Conservation (phyloP, 345 rosid genomes). For the Camelina sativa region DNA sequence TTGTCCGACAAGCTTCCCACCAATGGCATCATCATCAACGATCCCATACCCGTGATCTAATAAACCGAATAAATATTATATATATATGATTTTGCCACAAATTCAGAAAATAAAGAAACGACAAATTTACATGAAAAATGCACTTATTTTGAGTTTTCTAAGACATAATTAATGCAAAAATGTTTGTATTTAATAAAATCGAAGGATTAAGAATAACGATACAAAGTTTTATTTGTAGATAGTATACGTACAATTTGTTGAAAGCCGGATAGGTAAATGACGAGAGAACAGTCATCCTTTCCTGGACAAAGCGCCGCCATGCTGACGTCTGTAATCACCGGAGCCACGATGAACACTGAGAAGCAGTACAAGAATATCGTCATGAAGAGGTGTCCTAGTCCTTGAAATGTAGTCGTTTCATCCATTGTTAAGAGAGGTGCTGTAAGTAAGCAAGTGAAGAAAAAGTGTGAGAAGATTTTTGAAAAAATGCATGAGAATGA, state of each 20-base stretch:
- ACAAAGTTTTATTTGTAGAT: not conserved
- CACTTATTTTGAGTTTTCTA: not conserved
- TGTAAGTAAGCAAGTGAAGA: slow-evolving; percentile 18
- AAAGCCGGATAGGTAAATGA: slow-evolving; percentile 80
- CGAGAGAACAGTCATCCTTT: slow-evolving; percentile 76
- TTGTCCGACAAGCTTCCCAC: slow-evolving; percentile 86
- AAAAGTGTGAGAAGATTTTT: not conserved
- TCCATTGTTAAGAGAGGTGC: slow-evolving; percentile 26
- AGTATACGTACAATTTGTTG: slow-evolving; percentile 71
- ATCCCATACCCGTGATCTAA: slow-evolving; percentile 81
- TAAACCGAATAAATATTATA: not conserved
- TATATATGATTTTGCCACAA: not conserved
- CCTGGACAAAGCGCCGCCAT: slow-evolving; percentile 90
- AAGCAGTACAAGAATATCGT: slow-evolving; percentile 62
- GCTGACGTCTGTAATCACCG: slow-evolving; percentile 81
- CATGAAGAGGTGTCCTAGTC: slow-evolving; percentile 61
- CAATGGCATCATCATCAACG: slow-evolving; percentile 82
- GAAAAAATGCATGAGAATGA: not conserved
- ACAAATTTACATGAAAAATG: not conserved
- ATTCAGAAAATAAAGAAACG: not conserved
- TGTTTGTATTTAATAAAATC: not conserved
- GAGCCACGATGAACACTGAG: slow-evolving; percentile 54
- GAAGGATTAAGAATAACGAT: not conserved
- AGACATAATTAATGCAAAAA: not conserved
- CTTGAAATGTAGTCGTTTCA: slow-evolving; percentile 45